Evolutionary conservation across 2,329 filamentous ascomycete genomes (phyloP).

Genomic region (Sporothrix dimorphospora): DNA sequence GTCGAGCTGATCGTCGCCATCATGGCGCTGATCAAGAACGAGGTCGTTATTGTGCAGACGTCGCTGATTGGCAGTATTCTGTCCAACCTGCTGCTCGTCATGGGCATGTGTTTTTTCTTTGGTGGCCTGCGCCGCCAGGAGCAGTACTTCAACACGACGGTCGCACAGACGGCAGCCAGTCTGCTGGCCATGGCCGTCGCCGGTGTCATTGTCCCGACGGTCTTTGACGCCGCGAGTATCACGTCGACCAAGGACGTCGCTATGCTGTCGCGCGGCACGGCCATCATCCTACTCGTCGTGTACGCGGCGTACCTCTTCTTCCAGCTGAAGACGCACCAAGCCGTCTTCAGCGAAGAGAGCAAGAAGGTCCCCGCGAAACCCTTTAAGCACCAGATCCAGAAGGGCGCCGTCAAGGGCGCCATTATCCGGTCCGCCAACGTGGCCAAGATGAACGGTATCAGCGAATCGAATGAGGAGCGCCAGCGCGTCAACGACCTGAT

Average conservation of each 20-base stretch:
- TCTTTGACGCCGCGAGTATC: slow-evolving; percentile 65
- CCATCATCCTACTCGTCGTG: slow-evolving; percentile 79
- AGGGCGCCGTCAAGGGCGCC: slow-evolving; percentile 46
- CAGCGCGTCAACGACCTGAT: slow-evolving; percentile 28
- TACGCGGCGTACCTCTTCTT: slow-evolving; percentile 87
- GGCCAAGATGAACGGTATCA: slow-evolving; percentile 38
- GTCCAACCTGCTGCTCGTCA: slow-evolving; percentile 83
- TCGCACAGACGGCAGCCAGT: slow-evolving; percentile 86
- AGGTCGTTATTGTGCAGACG: slow-evolving; percentile 87
- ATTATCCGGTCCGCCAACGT: slow-evolving; percentile 47
- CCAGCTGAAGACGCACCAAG: slow-evolving; percentile 83
- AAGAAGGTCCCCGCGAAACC: slow-evolving; percentile 72
- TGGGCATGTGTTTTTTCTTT: slow-evolving; percentile 92
- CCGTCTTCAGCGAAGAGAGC: slow-evolving; percentile 78
- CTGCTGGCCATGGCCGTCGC: slow-evolving; percentile 78
- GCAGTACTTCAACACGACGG: slow-evolving; percentile 89
- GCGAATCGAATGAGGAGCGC: slow-evolving; percentile 41
- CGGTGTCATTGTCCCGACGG: slow-evolving; percentile 85
- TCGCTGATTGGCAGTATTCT: slow-evolving; percentile 90
- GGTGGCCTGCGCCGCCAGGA: slow-evolving; percentile 77
- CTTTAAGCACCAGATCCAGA: slow-evolving; percentile 42
- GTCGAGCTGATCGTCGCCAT: slow-evolving; percentile 89
- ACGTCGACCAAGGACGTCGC: slow-evolving; percentile 56
- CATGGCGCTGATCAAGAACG: slow-evolving; percentile 72
- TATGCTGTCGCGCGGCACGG: slow-evolving; percentile 69